phyloP scores from a whole-genome alignment of 257 asterid genomes.

The Coffea canephora region DNA sequence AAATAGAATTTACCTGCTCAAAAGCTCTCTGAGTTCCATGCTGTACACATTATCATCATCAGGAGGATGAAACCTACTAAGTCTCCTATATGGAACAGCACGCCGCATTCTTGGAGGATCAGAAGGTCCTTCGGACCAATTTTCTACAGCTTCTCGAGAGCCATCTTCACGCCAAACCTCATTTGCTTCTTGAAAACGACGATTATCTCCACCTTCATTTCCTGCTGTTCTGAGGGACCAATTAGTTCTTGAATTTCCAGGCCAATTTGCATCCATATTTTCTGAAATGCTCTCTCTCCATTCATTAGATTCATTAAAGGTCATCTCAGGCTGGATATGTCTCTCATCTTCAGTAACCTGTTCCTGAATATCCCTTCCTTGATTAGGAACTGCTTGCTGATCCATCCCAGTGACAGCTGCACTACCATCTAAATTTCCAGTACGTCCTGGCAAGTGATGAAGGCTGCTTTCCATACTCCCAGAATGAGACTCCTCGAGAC shows the following conservation, averaged over 20 bases:
- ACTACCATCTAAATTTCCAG: conserved; percentile 38
- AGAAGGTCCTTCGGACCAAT: conserved; percentile 72
- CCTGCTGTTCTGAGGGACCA: conserved; percentile 49
- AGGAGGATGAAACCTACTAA: conserved; percentile 77
- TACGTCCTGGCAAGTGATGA: conserved; percentile 40
- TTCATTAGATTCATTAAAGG: conserved; percentile 36
- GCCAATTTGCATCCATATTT: conserved; percentile 41
- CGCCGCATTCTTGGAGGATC: conserved; percentile 78
- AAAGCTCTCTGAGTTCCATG: conserved; percentile 96
- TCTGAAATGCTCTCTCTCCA: conserved; percentile 38
- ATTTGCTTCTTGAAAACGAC: conserved; percentile 39
- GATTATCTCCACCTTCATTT: conserved; percentile 40
- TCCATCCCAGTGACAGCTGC: conserved; percentile 30
- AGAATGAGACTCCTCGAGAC: conserved; percentile 32
- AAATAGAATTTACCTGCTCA: conserved; percentile 63
- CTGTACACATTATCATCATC: conserved; percentile 93
- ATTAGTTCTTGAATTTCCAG: conserved; percentile 37
- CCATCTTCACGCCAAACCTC: conserved; percentile 59
- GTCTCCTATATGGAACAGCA: conserved; percentile 52
- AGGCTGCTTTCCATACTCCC: conserved; percentile 34
- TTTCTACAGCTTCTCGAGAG: conserved; percentile 58
- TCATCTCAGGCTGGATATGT: conserved; percentile 34
- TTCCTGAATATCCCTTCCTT: conserved; percentile 47
- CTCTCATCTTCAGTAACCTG: conserved; percentile 44
- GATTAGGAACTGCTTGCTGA: conserved; percentile 39